These are phyloP conservation scores for Berkeleyomyces basicola DNA, from an alignment of 2,329 filamentous ascomycete genomes.

Conservation along the genomic window DNA sequence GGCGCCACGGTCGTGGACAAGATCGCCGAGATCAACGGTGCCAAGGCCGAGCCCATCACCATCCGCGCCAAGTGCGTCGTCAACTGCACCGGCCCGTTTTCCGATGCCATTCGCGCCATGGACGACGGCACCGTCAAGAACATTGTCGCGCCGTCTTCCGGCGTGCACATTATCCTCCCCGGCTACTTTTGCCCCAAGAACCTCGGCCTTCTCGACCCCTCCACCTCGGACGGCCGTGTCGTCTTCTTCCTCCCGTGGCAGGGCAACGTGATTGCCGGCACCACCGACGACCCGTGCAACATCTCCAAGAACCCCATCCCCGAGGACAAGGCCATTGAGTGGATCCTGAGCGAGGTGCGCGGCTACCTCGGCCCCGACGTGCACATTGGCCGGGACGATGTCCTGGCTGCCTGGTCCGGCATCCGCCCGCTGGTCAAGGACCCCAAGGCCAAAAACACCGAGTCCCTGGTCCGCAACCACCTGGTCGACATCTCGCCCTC, in stretches of 20 bases:
- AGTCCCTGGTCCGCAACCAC: slow-evolving; percentile 77
- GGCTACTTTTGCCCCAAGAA: slow-evolving; percentile 73
- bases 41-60: slow-evolving; percentile 40
- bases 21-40: slow-evolving; percentile 47
- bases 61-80: slow-evolving; percentile 68
- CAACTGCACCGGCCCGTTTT: slow-evolving; percentile 81
- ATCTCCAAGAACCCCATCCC: slow-evolving; percentile 61
- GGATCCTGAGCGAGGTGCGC: slow-evolving; percentile 72
- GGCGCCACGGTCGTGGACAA: slow-evolving; percentile 60
- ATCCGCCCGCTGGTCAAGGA: slow-evolving; percentile 77
- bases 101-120: slow-evolving; percentile 70
- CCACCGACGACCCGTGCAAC: slow-evolving; percentile 60
- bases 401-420: slow-evolving; percentile 80
- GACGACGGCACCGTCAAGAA: slow-evolving; percentile 56
- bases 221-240: slow-evolving; percentile 73
- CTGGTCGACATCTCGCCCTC: slow-evolving; percentile 64
- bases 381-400: slow-evolving; percentile 67
- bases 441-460: slow-evolving; percentile 69
- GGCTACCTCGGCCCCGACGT: slow-evolving; percentile 73
- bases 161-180: slow-evolving; percentile 72
- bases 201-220: slow-evolving; percentile 77
- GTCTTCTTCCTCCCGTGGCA: slow-evolving; percentile 93
- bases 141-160: slow-evolving; percentile 72
- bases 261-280: slow-evolving; percentile 80
- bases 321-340: slow-evolving; percentile 69